Evolutionary conservation across 495 filamentous ascomycete species (phyloP).

Genomic region (Penicillium daleae): DNA sequence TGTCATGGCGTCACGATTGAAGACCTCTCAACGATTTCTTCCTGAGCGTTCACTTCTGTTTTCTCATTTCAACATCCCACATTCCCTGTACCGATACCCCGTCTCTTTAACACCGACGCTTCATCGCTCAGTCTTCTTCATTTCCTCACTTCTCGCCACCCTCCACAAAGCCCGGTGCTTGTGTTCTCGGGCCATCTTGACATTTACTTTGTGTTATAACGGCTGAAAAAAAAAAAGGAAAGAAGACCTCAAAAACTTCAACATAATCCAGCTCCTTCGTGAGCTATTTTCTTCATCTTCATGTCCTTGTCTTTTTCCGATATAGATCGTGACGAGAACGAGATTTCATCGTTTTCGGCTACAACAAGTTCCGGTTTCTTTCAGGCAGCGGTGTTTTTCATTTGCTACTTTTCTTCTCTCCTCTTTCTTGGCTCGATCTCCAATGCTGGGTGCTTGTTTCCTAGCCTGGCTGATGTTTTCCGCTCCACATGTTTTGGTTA

Average conservation of each 20-base stretch:
- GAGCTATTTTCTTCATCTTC: constrained; percentile 10
- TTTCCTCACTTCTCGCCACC: constrained; percentile 28
- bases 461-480: background rate
- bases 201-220: background rate
- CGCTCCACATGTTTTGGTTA: constrained; percentile 1
- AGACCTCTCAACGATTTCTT: constrained; percentile 58
- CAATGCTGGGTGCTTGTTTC: background rate
- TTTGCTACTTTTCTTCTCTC: background rate
- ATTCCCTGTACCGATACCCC: constrained; percentile 39
- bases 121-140: constrained; percentile 37
- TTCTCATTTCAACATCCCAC: constrained; percentile 48
- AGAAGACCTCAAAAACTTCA: constrained; percentile 40
- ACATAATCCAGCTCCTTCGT: constrained; percentile 27
- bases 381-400: constrained; percentile 15
- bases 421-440: background rate
- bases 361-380: constrained; percentile 8
- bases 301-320: constrained; percentile 15
- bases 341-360: constrained; percentile 6
- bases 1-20: constrained; percentile 54
- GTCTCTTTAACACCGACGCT: constrained; percentile 43
- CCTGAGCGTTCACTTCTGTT: constrained; percentile 42
- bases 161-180: constrained; percentile 27
- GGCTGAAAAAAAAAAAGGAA: constrained; percentile 21
- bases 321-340: constrained; percentile 17
- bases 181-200: constrained; percentile 11